Conservation (phyloP, 345 rosid species). For the Trapa bicornis region DNA sequence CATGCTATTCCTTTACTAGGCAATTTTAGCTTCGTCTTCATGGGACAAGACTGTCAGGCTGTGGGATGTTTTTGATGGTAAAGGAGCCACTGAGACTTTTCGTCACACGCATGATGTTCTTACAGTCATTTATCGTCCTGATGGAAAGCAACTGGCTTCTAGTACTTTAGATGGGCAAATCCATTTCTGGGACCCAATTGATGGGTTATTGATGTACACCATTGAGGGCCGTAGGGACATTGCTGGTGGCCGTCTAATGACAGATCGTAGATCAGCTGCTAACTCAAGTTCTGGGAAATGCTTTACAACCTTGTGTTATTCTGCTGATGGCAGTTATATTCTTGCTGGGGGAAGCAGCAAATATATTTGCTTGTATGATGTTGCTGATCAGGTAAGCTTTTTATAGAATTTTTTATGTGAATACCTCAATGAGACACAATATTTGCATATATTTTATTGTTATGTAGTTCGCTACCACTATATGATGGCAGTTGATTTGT, state of each 20-base stretch:
- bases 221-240: slow-evolving; percentile 97
- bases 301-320: slow-evolving; percentile 79
- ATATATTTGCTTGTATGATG: slow-evolving; percentile 93
- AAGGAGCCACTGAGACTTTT: slow-evolving; percentile 78
- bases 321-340: slow-evolving; percentile 92
- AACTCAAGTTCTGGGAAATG: slow-evolving; percentile 92
- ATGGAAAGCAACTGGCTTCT: slow-evolving; percentile 85
- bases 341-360: slow-evolving; percentile 94
- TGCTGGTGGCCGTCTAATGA: slow-evolving; percentile 83
- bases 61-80: slow-evolving; percentile 94
- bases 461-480: not conserved
- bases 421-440: not conserved
- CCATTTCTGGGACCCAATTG: slow-evolving; percentile 92
- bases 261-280: slow-evolving; percentile 86
- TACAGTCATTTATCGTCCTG: slow-evolving; percentile 81
- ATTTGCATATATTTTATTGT: not conserved
- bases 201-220: slow-evolving; percentile 79
- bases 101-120: slow-evolving; percentile 86
- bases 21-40: slow-evolving; percentile 81
- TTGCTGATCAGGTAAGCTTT: slow-evolving; percentile 77
- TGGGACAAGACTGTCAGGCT: slow-evolving; percentile 90
- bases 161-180: slow-evolving; percentile 92
- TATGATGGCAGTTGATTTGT: not conserved
- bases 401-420: not conserved
- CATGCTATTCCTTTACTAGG: slow-evolving; percentile 20